phyloP scores from a whole-genome alignment of 371 early-diverging fungal genomes.

The Syncephalastrum monosporum region DNA sequence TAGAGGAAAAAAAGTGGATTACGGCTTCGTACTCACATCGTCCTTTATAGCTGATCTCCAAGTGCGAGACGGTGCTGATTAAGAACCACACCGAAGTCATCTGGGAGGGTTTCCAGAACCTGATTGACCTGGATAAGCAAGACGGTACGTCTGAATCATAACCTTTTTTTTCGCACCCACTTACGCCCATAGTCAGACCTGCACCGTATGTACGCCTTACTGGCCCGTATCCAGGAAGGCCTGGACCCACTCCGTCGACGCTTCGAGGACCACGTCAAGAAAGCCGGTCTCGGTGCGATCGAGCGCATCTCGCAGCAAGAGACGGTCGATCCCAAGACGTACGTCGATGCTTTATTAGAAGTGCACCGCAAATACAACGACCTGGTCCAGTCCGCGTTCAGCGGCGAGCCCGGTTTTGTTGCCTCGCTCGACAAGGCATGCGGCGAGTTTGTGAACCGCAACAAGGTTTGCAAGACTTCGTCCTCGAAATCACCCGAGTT shows the following conservation, averaged over 20 bases:
- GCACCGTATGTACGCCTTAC: slow-evolving; percentile 78
- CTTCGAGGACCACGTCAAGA: slow-evolving; percentile 82
- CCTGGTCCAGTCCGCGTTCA: slow-evolving; percentile 73
- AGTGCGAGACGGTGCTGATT: slow-evolving; percentile 84
- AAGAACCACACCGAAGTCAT: slow-evolving; percentile 76
- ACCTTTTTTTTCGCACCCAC: neutral
- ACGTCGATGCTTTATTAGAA: slow-evolving; percentile 77
- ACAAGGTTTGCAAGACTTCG: slow-evolving; percentile 72
- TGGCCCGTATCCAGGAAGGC: slow-evolving; percentile 81
- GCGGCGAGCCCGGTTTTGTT: slow-evolving; percentile 87
- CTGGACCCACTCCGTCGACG: slow-evolving; percentile 76
- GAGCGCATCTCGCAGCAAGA: slow-evolving; percentile 77
- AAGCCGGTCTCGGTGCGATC: slow-evolving; percentile 82
- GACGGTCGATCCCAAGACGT: slow-evolving; percentile 75
- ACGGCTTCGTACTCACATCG: neutral
- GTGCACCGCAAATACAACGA: slow-evolving; percentile 81
- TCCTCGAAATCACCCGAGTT: slow-evolving; percentile 82
- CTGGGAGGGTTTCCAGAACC: slow-evolving; percentile 84
- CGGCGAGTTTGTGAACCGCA: slow-evolving; percentile 90
- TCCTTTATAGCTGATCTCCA: slow-evolving; percentile 56
- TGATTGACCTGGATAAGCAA: slow-evolving; percentile 82
- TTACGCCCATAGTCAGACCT: slow-evolving; percentile 55
- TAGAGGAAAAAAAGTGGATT: neutral
- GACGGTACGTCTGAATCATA: slow-evolving; percentile 45
- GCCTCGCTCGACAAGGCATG: slow-evolving; percentile 92